These are phyloP conservation scores for Aspergillus brunneoviolaceus DNA, from an alignment of 2,329 filamentous ascomycete genomes.

Conservation along the genomic window DNA sequence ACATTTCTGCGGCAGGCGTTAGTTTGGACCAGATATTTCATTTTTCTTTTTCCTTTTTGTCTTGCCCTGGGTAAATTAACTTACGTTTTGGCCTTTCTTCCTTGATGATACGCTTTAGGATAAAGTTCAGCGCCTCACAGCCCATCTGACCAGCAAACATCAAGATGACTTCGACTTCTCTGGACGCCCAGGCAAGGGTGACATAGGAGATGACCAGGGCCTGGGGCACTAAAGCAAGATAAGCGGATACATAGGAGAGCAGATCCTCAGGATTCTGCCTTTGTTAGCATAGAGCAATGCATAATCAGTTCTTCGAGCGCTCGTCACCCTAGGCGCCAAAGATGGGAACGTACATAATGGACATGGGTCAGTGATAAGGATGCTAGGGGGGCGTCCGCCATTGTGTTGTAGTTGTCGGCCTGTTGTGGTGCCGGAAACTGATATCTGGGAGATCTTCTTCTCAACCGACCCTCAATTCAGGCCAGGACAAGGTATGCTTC, in stretches of 20 bases:
- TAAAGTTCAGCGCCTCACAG: constrained; percentile 89
- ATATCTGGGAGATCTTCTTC: background rate
- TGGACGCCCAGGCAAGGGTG: constrained; percentile 84
- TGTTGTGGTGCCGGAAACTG: background rate
- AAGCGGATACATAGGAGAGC: constrained; percentile 84
- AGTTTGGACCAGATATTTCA: background rate
- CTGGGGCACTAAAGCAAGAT: constrained; percentile 90
- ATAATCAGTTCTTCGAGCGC: constrained; percentile 4
- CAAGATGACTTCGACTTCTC: constrained; percentile 83
- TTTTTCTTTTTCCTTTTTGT: background rate
- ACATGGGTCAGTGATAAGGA: constrained; percentile 95
- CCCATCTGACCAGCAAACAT: constrained; percentile 90
- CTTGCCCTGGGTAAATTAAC: constrained; percentile 22
- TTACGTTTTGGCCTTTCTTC: constrained; percentile 82
- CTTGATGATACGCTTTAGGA: constrained; percentile 84
- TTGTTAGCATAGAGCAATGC: background rate
- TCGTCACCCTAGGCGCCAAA: background rate
- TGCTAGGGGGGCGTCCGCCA: constrained; percentile 61
- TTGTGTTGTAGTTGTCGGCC: constrained; percentile 4
- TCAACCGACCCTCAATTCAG: too few species aligned
- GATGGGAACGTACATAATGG: constrained; percentile 71
- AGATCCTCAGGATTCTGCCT: constrained; percentile 78
- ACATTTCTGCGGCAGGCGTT: constrained; percentile 54
- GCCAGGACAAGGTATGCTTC: background rate
- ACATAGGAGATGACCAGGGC: constrained; percentile 86